These are phyloP conservation scores for Ilex asprella DNA, from an alignment of 257 asterid genomes.

Conservation along the genomic window DNA sequence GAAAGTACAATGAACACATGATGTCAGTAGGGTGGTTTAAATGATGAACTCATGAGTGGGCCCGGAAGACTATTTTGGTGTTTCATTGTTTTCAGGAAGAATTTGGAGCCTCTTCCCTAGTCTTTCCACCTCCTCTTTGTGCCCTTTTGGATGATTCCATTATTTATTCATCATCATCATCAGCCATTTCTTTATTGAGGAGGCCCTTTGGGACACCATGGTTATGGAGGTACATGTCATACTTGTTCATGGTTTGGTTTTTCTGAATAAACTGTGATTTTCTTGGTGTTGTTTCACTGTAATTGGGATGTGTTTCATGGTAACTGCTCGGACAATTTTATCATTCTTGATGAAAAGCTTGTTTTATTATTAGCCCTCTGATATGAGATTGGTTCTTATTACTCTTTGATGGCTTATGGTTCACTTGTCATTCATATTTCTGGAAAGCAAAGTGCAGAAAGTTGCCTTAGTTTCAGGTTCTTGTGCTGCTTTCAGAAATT, in stretches of 20 bases:
- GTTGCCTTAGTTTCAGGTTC: neutral
- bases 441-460: neutral
- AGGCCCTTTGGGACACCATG: conserved; percentile 5
- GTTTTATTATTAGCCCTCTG: no score
- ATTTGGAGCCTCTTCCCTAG: neutral
- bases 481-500: neutral
- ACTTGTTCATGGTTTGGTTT: neutral
- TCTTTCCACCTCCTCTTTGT: no score
- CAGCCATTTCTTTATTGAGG: neutral
- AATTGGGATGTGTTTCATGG: no score
- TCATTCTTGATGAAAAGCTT: no score
- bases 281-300: no score
- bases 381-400: no score
- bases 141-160: neutral
- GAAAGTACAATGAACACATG: neutral
- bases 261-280: no score
- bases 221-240: conserved; percentile 17
- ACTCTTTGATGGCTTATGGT: neutral
- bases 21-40: conserved; percentile 12
- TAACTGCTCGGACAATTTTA: no score
- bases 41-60: conserved; percentile 15
- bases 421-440: neutral
- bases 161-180: neutral
- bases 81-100: conserved; percentile 6
- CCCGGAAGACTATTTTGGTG: conserved; percentile 5